Evolutionary conservation across 805 yeast genomes (phyloP), one percentile per base, ranked within the genome.

Genomic region (Spathaspora sp.): DNA sequence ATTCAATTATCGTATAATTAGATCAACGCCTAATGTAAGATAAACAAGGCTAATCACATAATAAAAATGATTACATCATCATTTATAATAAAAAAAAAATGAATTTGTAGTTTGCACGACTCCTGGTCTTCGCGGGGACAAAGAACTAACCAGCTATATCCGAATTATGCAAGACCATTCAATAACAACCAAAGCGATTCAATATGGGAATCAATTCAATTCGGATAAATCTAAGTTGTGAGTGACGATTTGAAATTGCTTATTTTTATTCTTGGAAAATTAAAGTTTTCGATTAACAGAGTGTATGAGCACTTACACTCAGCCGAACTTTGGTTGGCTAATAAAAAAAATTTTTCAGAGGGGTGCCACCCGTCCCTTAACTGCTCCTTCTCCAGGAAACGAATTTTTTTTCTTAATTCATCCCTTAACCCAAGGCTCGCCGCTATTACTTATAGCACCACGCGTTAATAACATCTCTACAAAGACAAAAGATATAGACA

Each of bases 401-500:
- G 7, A n/a, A 14, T 35, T 35, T 35, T 35, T 35, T 35, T 35
- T 35, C 18, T 35, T 16, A 35, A 5, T 35, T 35, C 40, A 35
- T 35, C 18, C 17, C 40, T 35, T 35, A 7, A 12, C 16, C 16
- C 40, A 35, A 35, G 18, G 18, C 18, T 16, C 8, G 40, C 4
- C 14, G 35, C 35, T 31, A 8, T 6, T 5, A 31, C 18, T n/a
- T 14, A 35, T 3, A 14, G 3, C 40, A n/a, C 17, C 14, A n/a
- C 40, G 8, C 5, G 8, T 35, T n/a, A 35, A 35, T 35, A 3
- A 35, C 40, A n/a, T n/a, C 9, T 9, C 32, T 29, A 10, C 32
- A 3, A 29, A 6, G n/a, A 11, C 12, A 31, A 10, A 31, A 42
- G 16, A 47, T 14, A 31, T 32, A 49, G n/a, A 23, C 28, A 73